These are phyloP conservation scores for Pyronema omphalodes DNA, from an alignment of 495 filamentous ascomycete species.

Conservation along the genomic window DNA sequence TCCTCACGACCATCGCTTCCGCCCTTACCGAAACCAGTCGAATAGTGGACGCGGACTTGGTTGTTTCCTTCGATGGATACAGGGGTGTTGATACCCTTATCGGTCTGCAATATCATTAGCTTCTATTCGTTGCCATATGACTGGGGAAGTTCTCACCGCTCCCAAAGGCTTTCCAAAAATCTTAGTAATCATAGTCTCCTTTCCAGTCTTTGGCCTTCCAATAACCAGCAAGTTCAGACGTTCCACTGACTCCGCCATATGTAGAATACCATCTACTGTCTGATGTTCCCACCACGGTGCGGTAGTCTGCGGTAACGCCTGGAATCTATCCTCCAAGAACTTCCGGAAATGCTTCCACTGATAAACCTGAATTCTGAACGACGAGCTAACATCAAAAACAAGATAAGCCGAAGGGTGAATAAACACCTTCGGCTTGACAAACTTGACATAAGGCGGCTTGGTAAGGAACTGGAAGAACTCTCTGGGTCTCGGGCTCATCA, in stretches of 20 bases:
- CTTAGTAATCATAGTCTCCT: slow-evolving; percentile 5
- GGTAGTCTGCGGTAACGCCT: neutral
- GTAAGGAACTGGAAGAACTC: slow-evolving; percentile 6
- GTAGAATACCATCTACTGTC: slow-evolving; percentile 6
- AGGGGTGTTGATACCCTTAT: slow-evolving; percentile 3
- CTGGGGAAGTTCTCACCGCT: too few species aligned
- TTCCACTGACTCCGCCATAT: neutral
- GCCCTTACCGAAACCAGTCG: neutral
- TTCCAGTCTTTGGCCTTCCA: slow-evolving; percentile 1
- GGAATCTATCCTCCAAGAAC: slow-evolving; percentile 6
- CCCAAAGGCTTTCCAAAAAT: slow-evolving; percentile 7
- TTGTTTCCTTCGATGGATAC: slow-evolving; percentile 9
- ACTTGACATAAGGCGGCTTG: slow-evolving; percentile 3
- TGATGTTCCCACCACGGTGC: slow-evolving; percentile 14
- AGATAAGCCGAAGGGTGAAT: slow-evolving; percentile 13
- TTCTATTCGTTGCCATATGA: neutral
- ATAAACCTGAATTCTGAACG: slow-evolving; percentile 7
- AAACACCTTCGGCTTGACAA: slow-evolving; percentile 7
- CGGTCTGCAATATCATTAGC: neutral
- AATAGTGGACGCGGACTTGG: slow-evolving; percentile 7
- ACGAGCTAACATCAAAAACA: slow-evolving; percentile 10
- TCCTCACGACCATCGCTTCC: slow-evolving; percentile 6
- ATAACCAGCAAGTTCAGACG: slow-evolving; percentile 8
- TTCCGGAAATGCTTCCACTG: slow-evolving; percentile 10
- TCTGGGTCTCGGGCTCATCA: slow-evolving; percentile 1